Percentiles rank a stretch among this genome's conserved stretches.
These are phyloP conservation scores for Iberis pinnata DNA, from an alignment of 345 rosid genomes.

Conservation along the genomic window DNA sequence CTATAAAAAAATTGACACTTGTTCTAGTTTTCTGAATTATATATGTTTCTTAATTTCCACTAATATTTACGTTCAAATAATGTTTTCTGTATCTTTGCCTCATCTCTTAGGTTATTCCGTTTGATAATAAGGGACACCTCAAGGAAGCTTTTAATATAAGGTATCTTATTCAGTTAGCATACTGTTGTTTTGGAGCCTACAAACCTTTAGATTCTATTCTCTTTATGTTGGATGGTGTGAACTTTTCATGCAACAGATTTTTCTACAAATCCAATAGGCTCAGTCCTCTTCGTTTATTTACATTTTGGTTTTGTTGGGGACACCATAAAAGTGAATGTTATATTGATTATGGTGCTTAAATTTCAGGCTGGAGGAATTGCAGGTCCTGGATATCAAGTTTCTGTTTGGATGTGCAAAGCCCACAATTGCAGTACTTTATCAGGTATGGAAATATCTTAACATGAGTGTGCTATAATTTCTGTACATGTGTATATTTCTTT, in stretches of 20 bases:
- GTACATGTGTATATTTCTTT: neutral
- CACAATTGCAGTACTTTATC: conserved; percentile 91
- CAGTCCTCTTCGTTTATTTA: neutral
- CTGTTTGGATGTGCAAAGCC: conserved; percentile 90
- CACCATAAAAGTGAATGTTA: neutral
- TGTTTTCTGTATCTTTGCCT: conserved; percentile 12
- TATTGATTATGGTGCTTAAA: conserved; percentile 11
- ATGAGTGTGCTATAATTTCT: neutral
- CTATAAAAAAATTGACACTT: neutral
- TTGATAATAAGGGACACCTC: conserved; percentile 94
- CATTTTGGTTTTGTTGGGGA: neutral
- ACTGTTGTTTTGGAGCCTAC: neutral
- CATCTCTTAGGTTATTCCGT: conserved; percentile 88
- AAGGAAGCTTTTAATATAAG: conserved; percentile 98
- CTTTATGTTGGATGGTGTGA: neutral
- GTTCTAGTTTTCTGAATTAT: conserved; percentile 6
- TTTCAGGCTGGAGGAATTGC: conserved; percentile 93
- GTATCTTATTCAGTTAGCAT: conserved; percentile 28
- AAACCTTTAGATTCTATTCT: neutral
- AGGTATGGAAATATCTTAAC: conserved; percentile 40
- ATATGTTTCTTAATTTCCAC: conserved; percentile 1
- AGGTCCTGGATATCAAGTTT: conserved; percentile 97
- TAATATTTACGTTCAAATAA: neutral
- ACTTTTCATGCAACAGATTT: conserved; percentile 12
- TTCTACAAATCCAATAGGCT: neutral